A percentile compares a stretch with the other conserved stretches of the same genome.
Evolutionary conservation across 192 early-diverging fungal species (phyloP).

Genomic region (Backusella liffmaniae): DNA sequence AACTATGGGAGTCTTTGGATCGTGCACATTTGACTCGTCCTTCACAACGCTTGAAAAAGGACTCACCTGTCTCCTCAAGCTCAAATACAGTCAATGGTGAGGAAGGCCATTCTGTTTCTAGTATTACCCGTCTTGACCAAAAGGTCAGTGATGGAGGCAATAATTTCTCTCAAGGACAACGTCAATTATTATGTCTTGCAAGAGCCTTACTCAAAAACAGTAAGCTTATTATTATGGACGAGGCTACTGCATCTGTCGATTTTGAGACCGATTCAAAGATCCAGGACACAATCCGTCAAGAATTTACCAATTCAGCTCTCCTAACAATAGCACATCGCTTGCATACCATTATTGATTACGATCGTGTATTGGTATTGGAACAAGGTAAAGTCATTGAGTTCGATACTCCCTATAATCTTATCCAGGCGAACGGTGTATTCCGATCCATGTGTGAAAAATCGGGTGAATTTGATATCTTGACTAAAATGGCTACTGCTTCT

Average conservation of each 20-base stretch:
- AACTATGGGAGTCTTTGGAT: constrained; percentile 21
- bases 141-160: constrained; percentile 66
- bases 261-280: constrained; percentile 80
- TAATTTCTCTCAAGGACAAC: constrained; percentile 80
- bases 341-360: constrained; percentile 54
- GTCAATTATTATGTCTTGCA: constrained; percentile 81
- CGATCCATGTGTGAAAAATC: constrained; percentile 78
- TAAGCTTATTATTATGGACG: constrained; percentile 74
- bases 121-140: constrained; percentile 38
- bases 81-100: constrained; percentile 8
- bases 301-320: constrained; percentile 61
- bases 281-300: constrained; percentile 77
- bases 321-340: constrained; percentile 54
- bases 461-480: constrained; percentile 75
- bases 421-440: constrained; percentile 63
- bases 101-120: neutral
- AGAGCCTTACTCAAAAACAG: constrained; percentile 62
- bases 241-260: constrained; percentile 90
- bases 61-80: neutral
- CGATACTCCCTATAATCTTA: constrained; percentile 70
- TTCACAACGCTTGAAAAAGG: neutral
- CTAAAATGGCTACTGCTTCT: constrained; percentile 43
- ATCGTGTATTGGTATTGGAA: constrained; percentile 63
- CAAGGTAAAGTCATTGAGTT: constrained; percentile 77
- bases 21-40: constrained; percentile 15